Evolutionary conservation across 192 early-diverging fungal genomes (phyloP).

Genomic region (Piromyces finnis): DNA sequence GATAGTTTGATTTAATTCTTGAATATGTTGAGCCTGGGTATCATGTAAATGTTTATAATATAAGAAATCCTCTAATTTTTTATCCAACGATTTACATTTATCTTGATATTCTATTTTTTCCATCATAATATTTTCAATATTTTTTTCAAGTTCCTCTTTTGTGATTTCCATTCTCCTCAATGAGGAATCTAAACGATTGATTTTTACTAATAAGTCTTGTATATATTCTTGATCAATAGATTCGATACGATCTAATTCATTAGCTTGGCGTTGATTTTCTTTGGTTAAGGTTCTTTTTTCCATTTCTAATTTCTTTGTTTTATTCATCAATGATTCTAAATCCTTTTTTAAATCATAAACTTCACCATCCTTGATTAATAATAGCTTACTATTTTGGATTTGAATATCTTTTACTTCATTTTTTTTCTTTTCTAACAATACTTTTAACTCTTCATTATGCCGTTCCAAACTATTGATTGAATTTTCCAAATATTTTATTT

Average conservation of each 20-base stretch:
- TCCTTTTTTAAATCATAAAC: not conserved
- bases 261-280: not conserved
- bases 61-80: not conserved
- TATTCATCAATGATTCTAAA: not conserved
- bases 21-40: not conserved
- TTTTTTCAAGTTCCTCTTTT: not conserved
- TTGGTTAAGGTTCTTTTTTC: not conserved
- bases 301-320: not conserved
- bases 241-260: not conserved
- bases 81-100: not conserved
- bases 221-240: not conserved
- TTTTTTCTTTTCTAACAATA: not conserved
- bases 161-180: not conserved
- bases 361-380: not conserved
- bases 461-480: not conserved
- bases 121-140: not conserved
- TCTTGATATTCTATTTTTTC: not conserved
- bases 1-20: not conserved
- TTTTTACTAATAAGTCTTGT: not conserved
- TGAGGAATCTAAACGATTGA: not conserved
- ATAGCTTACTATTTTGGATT: not conserved
- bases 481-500: not conserved
- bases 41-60: not conserved
- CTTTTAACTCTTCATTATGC: not conserved
- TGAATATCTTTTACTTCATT: not conserved